Base-by-base conservation (phyloP, 208 protist species). In the Wallacemonas sp. region DNA sequence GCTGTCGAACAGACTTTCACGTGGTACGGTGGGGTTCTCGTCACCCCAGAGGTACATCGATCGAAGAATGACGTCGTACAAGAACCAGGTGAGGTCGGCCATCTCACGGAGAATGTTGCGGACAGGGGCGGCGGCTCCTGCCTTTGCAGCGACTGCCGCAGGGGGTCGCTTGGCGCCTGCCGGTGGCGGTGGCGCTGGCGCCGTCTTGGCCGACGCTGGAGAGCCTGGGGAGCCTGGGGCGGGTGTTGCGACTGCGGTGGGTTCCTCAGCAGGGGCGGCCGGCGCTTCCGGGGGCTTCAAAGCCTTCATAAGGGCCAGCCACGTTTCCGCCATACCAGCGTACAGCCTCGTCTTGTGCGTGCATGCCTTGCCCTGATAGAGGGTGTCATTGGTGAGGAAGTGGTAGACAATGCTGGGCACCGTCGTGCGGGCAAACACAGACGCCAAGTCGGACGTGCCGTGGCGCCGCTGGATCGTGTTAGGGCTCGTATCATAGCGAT, bases 1-100 rank as follows among this genome's bases (percentile, higher is more conserved):
- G 1, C 60, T n/a, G 61, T 93, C 74, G 56, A 93, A 92, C 11
- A 93, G 71, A n/a, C 82, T 31, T 4, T 27, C 61, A 17, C 83
- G 84, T 26, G 61, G 34, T 21, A 72, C 65, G 17, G 62, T 56
- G 2, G 64, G 54, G 62, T 88, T 87, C 45, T 96, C 90, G 34
- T 81, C 58, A 11, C 67, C 78, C 86, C 84, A 94, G 11, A 96
- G 45, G 58, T 88, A 96, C 22, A 92, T 30, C 62, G 87, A 94
- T 17, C 90, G 85, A 24, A 94, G 65, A 67, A 96, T 91, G 6
- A 84, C 70, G 44, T 92, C 90, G 60, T 93, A 94, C 31, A 96
- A 71, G 51, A 92, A 91, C 90, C 90, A 94, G 34, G 83, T 84
- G 2, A 96, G 59, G 26, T 90, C 80, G 17, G 73, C 70, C 82